Percentiles rank a stretch among this genome's conserved stretches.
Evolutionary conservation across 805 yeast genomes (phyloP).

Genomic region (Yarrowia yakushimensis): DNA sequence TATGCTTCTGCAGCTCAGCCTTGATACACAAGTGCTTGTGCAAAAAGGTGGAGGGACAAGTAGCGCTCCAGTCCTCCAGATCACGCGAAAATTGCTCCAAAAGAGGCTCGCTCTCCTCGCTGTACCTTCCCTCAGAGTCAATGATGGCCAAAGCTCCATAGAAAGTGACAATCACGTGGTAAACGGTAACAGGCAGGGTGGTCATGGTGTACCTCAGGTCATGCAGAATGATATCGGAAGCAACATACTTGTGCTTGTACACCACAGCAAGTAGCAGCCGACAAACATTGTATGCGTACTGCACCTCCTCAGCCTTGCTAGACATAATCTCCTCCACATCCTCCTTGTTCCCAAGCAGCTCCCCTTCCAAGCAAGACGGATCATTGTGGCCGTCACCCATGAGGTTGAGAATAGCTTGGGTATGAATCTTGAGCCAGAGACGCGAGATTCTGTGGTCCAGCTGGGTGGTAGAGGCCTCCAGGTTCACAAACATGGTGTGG

Average conservation of each 20-base stretch:
- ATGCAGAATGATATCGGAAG: conserved; percentile 30
- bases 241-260: conserved; percentile 30
- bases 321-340: conserved; percentile 25
- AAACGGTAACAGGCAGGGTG: conserved; percentile 31
- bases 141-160: conserved; percentile 34
- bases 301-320: conserved; percentile 28
- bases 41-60: conserved; percentile 42
- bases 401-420: conserved; percentile 29
- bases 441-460: conserved; percentile 29
- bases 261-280: conserved; percentile 31
- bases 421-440: conserved; percentile 31
- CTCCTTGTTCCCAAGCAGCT: conserved; percentile 28
- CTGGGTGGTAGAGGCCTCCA: conserved; percentile 28
- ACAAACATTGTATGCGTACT: conserved; percentile 30
- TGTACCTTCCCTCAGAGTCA: conserved; percentile 30
- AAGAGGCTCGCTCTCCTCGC: conserved; percentile 32
- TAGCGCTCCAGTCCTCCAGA: conserved; percentile 40
- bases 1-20: conserved; percentile 38
- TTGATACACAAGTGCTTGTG: conserved; percentile 41
- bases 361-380: conserved; percentile 30
- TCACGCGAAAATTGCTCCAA: conserved; percentile 33
- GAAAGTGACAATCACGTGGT: conserved; percentile 31
- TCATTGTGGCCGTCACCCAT: conserved; percentile 29
- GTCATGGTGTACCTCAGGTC: conserved; percentile 30
- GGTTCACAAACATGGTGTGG: conserved; percentile 27